A percentile compares a stretch with the other conserved stretches of the same genome.
Conservation (phyloP, 371 early-diverging fungal species). For the Sporodiniella umbellata region DNA sequence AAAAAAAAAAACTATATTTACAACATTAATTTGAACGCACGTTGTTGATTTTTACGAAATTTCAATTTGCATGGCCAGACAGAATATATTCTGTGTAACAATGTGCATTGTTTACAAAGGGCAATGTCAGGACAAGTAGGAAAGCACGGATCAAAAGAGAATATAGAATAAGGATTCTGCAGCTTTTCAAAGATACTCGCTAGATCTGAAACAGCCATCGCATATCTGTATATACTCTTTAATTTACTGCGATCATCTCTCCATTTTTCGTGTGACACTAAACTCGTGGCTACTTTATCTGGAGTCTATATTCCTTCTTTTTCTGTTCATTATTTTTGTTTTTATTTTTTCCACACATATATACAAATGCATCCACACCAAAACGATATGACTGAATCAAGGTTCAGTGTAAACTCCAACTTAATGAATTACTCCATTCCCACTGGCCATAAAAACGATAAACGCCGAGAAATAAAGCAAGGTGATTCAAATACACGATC, state of each 20-base stretch:
- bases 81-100: constrained; percentile 10
- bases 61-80: not conserved
- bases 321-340: constrained; percentile 1
- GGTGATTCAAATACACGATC: constrained; percentile 40
- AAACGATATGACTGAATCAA: constrained; percentile 8
- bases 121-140: too few relatives aligned
- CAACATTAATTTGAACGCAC: not conserved
- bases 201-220: too few relatives aligned
- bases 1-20: too few relatives aligned
- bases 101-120: constrained; percentile 14
- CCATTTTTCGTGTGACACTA: constrained; percentile 2
- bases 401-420: constrained; percentile 48
- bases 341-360: not conserved
- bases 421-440: constrained; percentile 54
- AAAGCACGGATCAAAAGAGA: too few relatives aligned
- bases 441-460: not conserved
- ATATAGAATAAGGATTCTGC: too few relatives aligned
- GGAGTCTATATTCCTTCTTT: not conserved
- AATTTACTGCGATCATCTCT: too few relatives aligned
- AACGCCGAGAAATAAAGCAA: constrained; percentile 33
- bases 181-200: too few relatives aligned
- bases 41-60: not conserved
- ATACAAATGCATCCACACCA: not conserved
- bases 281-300: constrained; percentile 15
- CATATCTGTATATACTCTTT: too few relatives aligned